Evolutionary conservation across 331 rosid genomes (phyloP), one percentile per base, ranked within the genome.

Genomic region (Rhamnella rubrinervis): DNA sequence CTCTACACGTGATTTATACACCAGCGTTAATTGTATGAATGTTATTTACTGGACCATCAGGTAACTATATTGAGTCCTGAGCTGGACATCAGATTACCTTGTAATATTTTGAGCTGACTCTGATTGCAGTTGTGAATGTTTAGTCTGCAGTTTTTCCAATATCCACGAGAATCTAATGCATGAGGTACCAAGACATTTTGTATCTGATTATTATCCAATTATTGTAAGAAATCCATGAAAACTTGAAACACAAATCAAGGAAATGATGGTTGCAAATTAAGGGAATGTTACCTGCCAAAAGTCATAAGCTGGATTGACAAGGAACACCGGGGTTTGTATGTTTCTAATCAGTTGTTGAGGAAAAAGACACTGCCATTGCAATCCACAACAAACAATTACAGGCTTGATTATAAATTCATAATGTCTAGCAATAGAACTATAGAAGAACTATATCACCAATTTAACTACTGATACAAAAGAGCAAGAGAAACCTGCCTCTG

Each of bases 271-370:
- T 46, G 77, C 61, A 23, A 38, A 60, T 20, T 35, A 15, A 71
- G 68, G 73, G 75, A 55, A 72, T 73, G 26, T 72, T 72, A 87
- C 98, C 96, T 95, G 97, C 98, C 97, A 95, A 76, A 85, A 89
- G 75, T 95, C 97, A 72, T 91, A 95, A 55, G 90, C 96, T 69
- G 96, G 90, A 75, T 91, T 87, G 82, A 91, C 97, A 75, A 95
- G 85, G 82, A 95, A 95, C 78, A 91, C 66, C 21, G 98, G 90
- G 65, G 96, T 87, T 74, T 67, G 75, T 38, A 83, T 66, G 68
- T 65, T 73, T 69, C 84, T 91, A 63, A 87, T 75, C 69, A 95
- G 80, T 83, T 91, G 86, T 63, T 65, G 87, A 41, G 97, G 89
- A 79, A 95, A 95, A 62, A 95, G 71, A 77, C 98, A 95, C 98